Percentiles rank a stretch among this genome's conserved stretches.
Conservation (phyloP, 208 protist species). For the Trypanosoma caninum region DNA sequence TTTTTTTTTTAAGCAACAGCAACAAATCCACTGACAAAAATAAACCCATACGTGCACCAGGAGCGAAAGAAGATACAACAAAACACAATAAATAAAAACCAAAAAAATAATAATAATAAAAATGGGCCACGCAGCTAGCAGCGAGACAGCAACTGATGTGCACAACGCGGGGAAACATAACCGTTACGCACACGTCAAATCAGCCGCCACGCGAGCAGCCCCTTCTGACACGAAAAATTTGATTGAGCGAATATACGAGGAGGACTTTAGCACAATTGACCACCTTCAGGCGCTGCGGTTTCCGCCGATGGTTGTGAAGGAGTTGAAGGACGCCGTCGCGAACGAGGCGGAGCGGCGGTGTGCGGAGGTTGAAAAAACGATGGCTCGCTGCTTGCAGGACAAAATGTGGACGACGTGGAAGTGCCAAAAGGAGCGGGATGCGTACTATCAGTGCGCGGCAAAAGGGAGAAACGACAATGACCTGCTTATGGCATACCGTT, state of each 20-base stretch:
- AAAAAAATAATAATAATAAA: too few species aligned
- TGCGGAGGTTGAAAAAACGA: constrained; percentile 69
- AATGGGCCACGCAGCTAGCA: too few species aligned
- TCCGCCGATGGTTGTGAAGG: constrained; percentile 56
- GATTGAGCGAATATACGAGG: constrained; percentile 77
- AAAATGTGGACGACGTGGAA: constrained; percentile 91
- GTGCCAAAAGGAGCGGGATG: constrained; percentile 85
- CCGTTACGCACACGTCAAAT: constrained; percentile 17
- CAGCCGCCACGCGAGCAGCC: constrained; percentile 1
- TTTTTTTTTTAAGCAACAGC: too few species aligned
- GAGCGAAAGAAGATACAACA: too few species aligned
- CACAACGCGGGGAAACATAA: constrained; percentile 1
- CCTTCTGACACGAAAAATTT: constrained; percentile 38
- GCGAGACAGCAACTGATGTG: too few species aligned
- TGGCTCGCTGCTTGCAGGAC: constrained; percentile 81
- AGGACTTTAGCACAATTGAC: constrained; percentile 78
- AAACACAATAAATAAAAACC: too few species aligned
- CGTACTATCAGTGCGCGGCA: constrained; percentile 60
- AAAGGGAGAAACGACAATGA: constrained; percentile 42
- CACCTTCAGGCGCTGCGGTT: constrained; percentile 70
- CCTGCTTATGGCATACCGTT: constrained; percentile 62
- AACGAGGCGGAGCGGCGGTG: constrained; percentile 68
- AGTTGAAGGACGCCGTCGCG: constrained; percentile 51
- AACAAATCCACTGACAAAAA: too few species aligned
- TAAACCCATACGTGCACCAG: too few species aligned